Evolutionary conservation across 805 yeast genomes (phyloP), one percentile per base, ranked within the genome.

Genomic region (Wickerhamomyces silvicola): DNA sequence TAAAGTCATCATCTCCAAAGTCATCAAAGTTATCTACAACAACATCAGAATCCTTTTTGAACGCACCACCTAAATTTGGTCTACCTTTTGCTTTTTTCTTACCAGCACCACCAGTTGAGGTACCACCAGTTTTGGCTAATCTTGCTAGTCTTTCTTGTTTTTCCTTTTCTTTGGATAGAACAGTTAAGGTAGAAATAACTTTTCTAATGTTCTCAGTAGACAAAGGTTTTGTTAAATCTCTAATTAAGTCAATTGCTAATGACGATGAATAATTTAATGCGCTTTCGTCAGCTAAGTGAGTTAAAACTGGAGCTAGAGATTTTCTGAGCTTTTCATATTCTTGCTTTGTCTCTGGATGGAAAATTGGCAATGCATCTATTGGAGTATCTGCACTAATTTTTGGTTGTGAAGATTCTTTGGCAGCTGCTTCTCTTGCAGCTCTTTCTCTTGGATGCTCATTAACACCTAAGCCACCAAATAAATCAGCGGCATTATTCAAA

Each of bases 71-170:
- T 32, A 82, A 66, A 56, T 79, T 81, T 27, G 85, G 81, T 45
- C 69, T 73, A 35, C 76, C 71, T 60, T 82, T 81, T 37, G 86
- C 95, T 75, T 88, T 90, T 75, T 82, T 81, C 73, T 88, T 87
- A 61, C 95, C 94, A 23, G 94, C 92, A 56, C 96, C 96, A 49
- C 94, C 94, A 16, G 85, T 74, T 24, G 90, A 75, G 18, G 94
- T 82, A 43, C 90, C 92, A 41, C 92, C 90, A 34, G 84, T 70
- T 56, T 78, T 81, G 47, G 81, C 74, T 50, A 83, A 64, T 58
- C 96, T 78, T 17, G 83, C 86, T 50, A 75, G 83, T 68, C 97
- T 84, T 64, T 90, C 97, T 34, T 81, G 81, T 55, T 79, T 81
- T 59, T 80, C 86, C 64, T 90, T 90, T 35, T 87, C 94, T 50